Evolutionary conservation across 169 alveolate species (phyloP).

Genomic region (Pseudocohnilembus persalinus): DNA sequence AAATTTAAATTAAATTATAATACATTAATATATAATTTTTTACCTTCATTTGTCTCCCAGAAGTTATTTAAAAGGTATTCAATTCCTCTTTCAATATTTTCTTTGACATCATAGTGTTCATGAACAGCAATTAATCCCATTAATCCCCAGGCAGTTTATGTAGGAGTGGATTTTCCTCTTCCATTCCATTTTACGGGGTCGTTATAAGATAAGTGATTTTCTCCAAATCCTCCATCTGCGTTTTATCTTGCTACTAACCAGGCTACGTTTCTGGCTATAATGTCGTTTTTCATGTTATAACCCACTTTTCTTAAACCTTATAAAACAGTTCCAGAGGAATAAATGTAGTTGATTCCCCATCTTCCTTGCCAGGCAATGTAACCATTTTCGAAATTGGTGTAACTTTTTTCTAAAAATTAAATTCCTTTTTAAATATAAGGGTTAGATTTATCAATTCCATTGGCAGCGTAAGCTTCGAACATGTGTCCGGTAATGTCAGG

Average conservation of each 20-base stretch:
- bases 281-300: conserved; percentile 4
- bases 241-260: conserved; percentile 27
- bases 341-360: conserved; percentile 46
- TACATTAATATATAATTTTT: background rate
- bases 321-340: conserved; percentile 40
- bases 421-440: conserved; percentile 1
- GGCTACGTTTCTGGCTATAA: conserved; percentile 7
- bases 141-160: conserved; percentile 45
- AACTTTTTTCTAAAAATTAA: conserved; percentile 15
- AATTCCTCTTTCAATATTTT: conserved; percentile 26
- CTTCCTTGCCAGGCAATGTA: conserved; percentile 44
- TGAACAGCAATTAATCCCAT: conserved; percentile 32
- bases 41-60: conserved; percentile 12
- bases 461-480: conserved; percentile 32
- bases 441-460: background rate
- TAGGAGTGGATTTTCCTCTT: conserved; percentile 33
- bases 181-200: conserved; percentile 42
- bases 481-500: conserved; percentile 49
- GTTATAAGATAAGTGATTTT: conserved; percentile 27
- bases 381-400: background rate
- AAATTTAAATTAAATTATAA: background rate
- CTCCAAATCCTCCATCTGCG: conserved; percentile 51
- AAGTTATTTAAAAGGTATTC: conserved; percentile 18
- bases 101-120: conserved; percentile 23
- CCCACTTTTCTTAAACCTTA: conserved; percentile 27